A percentile compares a stretch with the other conserved stretches of the same genome.
Conservation (phyloP, 2,329 filamentous ascomycete species). For the Geosmithia morbida region DNA sequence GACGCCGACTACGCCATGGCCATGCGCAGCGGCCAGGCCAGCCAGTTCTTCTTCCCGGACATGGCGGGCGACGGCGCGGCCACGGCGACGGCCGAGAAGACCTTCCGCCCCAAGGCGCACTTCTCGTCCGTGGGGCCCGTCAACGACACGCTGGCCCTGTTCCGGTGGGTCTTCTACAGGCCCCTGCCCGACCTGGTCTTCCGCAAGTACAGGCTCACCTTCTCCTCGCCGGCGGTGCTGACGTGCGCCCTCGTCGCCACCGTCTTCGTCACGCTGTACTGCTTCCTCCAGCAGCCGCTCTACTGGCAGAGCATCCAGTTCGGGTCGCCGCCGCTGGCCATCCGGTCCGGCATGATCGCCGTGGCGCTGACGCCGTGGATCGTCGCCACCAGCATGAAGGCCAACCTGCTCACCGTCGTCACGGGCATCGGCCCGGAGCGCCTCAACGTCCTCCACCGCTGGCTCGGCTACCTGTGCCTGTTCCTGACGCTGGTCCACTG, state of each 20-base stretch:
- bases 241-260: constrained; percentile 53
- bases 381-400: constrained; percentile 77
- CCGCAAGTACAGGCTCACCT: constrained; percentile 56
- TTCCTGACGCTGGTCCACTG: constrained; percentile 74
- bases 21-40: constrained; percentile 31
- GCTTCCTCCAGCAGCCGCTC: constrained; percentile 74
- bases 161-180: constrained; percentile 79
- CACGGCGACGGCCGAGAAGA: constrained; percentile 38
- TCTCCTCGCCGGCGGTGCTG: constrained; percentile 65
- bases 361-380: constrained; percentile 91
- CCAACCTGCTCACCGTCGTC: constrained; percentile 68
- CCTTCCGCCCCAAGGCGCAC: constrained; percentile 52
- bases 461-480: constrained; percentile 76
- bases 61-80: constrained; percentile 5
- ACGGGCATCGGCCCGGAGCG: constrained; percentile 88
- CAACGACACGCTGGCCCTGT: constrained; percentile 69
- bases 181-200: constrained; percentile 63
- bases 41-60: constrained; percentile 64
- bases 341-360: constrained; percentile 82
- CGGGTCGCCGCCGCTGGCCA: constrained; percentile 77
- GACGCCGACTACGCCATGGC: constrained; percentile 31
- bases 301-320: constrained; percentile 80
- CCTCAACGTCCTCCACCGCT: constrained; percentile 84
- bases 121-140: constrained; percentile 60
- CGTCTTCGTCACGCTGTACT: constrained; percentile 63